Conservation (phyloP, 2,329 filamentous ascomycete species). For the Epichloe festucae region DNA sequence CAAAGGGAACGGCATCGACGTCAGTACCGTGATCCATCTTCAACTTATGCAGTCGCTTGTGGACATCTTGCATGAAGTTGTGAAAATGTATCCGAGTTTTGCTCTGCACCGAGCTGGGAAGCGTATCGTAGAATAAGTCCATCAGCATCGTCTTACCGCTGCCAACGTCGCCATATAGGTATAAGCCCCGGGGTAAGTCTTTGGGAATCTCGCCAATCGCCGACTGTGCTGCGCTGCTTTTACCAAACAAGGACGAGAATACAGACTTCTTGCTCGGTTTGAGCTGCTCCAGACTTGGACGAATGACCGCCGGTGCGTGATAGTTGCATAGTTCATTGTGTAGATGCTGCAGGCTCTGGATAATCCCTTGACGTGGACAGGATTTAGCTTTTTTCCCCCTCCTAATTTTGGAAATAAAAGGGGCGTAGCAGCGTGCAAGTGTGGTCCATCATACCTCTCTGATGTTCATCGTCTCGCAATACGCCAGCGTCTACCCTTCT, state of each 20-base stretch:
- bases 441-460: slow-evolving; percentile 48
- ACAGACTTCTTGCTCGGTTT: slow-evolving; percentile 41
- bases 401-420: not conserved
- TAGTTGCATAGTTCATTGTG: slow-evolving; percentile 73
- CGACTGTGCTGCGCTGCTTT: slow-evolving; percentile 23
- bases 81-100: slow-evolving; percentile 97
- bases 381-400: not conserved
- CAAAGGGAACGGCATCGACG: slow-evolving; percentile 78
- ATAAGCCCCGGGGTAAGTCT: slow-evolving; percentile 76
- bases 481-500: slow-evolving; percentile 59
- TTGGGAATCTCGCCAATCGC: slow-evolving; percentile 45
- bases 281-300: slow-evolving; percentile 62
- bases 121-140: slow-evolving; percentile 93
- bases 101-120: slow-evolving; percentile 63
- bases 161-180: slow-evolving; percentile 92
- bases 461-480: slow-evolving; percentile 78
- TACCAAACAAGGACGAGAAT: slow-evolving; percentile 50
- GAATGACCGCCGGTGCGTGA: slow-evolving; percentile 57
- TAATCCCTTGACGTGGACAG: slow-evolving; percentile 48
- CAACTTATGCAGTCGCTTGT: slow-evolving; percentile 77
- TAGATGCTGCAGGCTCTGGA: slow-evolving; percentile 77
- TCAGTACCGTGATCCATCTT: slow-evolving; percentile 84
- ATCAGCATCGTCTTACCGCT: slow-evolving; percentile 99
- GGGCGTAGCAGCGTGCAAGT: slow-evolving; percentile 7
- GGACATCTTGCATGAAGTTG: slow-evolving; percentile 98